These are phyloP conservation scores for Saccharum hybrid DNA, from an alignment of 202 grass and related monocot genomes.

Conservation along the genomic window DNA sequence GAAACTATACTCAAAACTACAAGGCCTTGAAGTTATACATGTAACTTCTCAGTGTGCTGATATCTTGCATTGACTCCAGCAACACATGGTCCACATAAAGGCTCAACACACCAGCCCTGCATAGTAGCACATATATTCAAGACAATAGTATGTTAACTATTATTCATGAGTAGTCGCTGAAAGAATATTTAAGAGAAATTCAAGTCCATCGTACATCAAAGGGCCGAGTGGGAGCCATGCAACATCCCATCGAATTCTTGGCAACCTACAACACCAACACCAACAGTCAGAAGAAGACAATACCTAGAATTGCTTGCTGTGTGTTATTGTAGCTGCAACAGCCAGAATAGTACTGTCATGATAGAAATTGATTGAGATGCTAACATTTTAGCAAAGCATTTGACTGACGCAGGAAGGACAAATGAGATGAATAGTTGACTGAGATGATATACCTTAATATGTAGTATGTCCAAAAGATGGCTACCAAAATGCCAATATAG, in stretches of 20 bases:
- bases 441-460: slow-evolving; percentile 66
- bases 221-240: slow-evolving; percentile 87
- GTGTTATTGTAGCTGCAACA: background rate
- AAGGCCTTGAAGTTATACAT: slow-evolving; percentile 94
- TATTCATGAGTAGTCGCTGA: background rate
- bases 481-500: slow-evolving; percentile 55
- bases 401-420: background rate
- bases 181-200: slow-evolving; percentile 28
- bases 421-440: background rate
- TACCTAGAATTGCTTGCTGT: background rate
- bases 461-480: slow-evolving; percentile 76
- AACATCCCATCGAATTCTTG: slow-evolving; percentile 70
- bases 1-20: slow-evolving; percentile 32
- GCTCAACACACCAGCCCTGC: slow-evolving; percentile 70
- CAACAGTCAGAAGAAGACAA: slow-evolving; percentile 28
- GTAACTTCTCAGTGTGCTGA: slow-evolving; percentile 69
- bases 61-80: slow-evolving; percentile 67
- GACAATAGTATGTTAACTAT: background rate
- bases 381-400: slow-evolving; percentile 27
- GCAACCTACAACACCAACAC: slow-evolving; percentile 59
- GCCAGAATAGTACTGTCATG: background rate
- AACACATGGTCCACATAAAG: slow-evolving; percentile 81
- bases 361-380: slow-evolving; percentile 3
- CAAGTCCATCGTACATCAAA: slow-evolving; percentile 61
- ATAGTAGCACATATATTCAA: slow-evolving; percentile 36